Percentiles rank a stretch among this genome's conserved stretches.
Conservation (phyloP, 805 yeast genomes). For the Metschnikowia peoriensis region DNA sequence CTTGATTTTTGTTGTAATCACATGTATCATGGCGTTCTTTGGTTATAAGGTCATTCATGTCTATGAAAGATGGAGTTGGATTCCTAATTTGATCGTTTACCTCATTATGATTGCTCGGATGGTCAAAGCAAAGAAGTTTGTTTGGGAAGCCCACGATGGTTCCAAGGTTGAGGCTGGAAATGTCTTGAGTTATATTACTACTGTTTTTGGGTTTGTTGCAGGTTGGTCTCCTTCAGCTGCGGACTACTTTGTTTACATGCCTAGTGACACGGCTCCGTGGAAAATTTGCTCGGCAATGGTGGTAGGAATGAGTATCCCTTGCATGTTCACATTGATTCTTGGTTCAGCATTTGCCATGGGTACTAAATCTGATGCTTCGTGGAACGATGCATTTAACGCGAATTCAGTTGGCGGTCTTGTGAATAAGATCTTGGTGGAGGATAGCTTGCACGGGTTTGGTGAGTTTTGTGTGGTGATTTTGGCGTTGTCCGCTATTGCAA, state of each 20-base stretch:
- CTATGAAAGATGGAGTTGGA: constrained; percentile 33
- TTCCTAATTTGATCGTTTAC: constrained; percentile 30
- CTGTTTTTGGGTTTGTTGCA: constrained; percentile 32
- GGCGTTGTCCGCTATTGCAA: constrained; percentile 31
- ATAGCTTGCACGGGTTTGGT: constrained; percentile 32
- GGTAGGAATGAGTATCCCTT: constrained; percentile 27
- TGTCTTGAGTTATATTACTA: constrained; percentile 27
- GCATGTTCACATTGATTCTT: constrained; percentile 27
- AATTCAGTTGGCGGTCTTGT: constrained; percentile 36
- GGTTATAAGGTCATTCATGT: constrained; percentile 32
- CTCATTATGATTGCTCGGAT: constrained; percentile 30
- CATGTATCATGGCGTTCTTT: constrained; percentile 29
- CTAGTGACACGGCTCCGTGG: constrained; percentile 25
- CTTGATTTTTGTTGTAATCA: constrained; percentile 30
- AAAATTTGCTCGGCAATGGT: constrained; percentile 28
- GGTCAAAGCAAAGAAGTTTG: constrained; percentile 24
- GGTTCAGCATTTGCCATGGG: constrained; percentile 36
- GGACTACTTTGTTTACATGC: constrained; percentile 35
- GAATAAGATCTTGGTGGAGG: constrained; percentile 26
- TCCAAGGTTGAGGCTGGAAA: constrained; percentile 24
- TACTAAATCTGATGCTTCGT: constrained; percentile 22
- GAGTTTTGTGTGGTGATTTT: constrained; percentile 31
- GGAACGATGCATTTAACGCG: constrained; percentile 28
- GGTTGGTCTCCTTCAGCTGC: constrained; percentile 37
- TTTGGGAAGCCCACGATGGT: constrained; percentile 16